These are phyloP conservation scores for Collariella sp. DNA, from an alignment of 495 filamentous ascomycete species.

Conservation along the genomic window DNA sequence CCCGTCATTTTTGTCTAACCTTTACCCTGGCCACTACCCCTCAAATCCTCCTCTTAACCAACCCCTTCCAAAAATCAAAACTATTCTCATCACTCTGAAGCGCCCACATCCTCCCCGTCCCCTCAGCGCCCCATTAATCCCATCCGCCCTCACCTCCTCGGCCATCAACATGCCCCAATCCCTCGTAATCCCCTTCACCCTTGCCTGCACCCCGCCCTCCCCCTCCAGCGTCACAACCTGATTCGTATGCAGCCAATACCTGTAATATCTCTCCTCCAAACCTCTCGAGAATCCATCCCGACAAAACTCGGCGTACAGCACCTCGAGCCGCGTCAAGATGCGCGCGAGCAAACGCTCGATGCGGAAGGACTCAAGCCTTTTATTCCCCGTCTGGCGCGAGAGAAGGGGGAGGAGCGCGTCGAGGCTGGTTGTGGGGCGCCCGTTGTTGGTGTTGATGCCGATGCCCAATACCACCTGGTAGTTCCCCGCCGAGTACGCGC, in stretches of 20 bases:
- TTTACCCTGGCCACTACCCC: no score
- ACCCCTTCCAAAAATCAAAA: conserved; percentile 92
- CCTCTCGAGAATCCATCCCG: conserved; percentile 59
- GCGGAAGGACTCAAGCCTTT: conserved; percentile 47
- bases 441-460: conserved; percentile 82
- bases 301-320: conserved; percentile 65
- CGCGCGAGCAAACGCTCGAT: conserved; percentile 78
- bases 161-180: conserved; percentile 81
- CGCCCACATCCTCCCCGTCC: conserved; percentile 69
- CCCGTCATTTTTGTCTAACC: no score
- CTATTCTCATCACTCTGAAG: conserved; percentile 96
- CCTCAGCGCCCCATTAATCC: conserved; percentile 33
- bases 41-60: conserved; percentile 73
- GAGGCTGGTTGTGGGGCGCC: conserved; percentile 78
- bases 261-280: conserved; percentile 75
- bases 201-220: conserved; percentile 65
- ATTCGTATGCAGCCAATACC: conserved; percentile 79
- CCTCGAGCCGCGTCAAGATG: conserved; percentile 72
- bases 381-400: neutral
- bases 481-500: conserved; percentile 62
- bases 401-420: conserved; percentile 56
- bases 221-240: conserved; percentile 86
- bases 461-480: conserved; percentile 87
- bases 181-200: conserved; percentile 80
- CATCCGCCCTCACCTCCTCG: conserved; percentile 69